Percentiles rank a stretch among this genome's conserved stretches.
These are phyloP conservation scores for Lipomyces orientalis DNA, from an alignment of 805 yeast genomes.

Conservation along the genomic window DNA sequence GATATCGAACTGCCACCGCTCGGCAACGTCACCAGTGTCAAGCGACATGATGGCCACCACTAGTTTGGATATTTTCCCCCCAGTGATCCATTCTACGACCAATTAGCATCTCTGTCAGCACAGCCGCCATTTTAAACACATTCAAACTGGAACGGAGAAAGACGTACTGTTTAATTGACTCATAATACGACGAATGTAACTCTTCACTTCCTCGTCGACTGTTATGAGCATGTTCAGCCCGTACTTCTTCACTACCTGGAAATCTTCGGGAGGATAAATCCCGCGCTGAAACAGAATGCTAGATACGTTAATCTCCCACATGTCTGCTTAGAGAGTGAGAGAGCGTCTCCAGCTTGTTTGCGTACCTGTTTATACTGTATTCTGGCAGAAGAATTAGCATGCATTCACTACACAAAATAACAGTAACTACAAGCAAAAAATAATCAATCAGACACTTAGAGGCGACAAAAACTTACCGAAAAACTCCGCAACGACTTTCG, in stretches of 20 bases:
- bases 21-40: slow-evolving; percentile 69
- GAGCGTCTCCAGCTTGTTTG: too few species aligned
- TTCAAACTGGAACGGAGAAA: background rate
- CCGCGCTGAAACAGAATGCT: slow-evolving; percentile 87
- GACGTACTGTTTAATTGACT: slow-evolving; percentile 60
- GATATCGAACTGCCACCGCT: slow-evolving; percentile 85
- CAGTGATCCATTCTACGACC: slow-evolving; percentile 65
- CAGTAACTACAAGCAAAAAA: background rate
- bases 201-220: slow-evolving; percentile 74
- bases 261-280: slow-evolving; percentile 86
- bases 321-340: background rate
- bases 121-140: background rate
- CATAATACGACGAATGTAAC: slow-evolving; percentile 70
- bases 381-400: slow-evolving; percentile 46
- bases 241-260: slow-evolving; percentile 75
- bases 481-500: slow-evolving; percentile 79
- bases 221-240: slow-evolving; percentile 76
- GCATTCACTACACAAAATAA: background rate
- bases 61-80: slow-evolving; percentile 68
- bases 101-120: background rate
- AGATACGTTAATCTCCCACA: background rate
- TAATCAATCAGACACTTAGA: background rate
- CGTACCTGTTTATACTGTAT: slow-evolving; percentile 64
- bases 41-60: slow-evolving; percentile 76
- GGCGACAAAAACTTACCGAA: slow-evolving; percentile 52